Conservation (phyloP, 2,329 filamentous ascomycete species). For the Venturia nashicola region DNA sequence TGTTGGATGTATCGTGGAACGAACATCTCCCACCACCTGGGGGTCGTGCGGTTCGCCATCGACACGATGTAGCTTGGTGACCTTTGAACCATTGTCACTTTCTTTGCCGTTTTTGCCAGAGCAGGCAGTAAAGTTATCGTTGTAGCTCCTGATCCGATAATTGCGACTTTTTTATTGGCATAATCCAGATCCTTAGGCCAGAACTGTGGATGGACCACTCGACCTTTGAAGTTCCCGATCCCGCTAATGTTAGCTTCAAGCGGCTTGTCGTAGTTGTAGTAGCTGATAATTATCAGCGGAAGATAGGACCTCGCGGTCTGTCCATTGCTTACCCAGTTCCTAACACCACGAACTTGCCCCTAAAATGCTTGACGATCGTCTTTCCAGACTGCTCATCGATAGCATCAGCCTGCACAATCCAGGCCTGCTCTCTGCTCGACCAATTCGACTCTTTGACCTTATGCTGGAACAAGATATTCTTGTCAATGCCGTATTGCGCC, state of each 20-base stretch:
- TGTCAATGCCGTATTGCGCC: slow-evolving; percentile 31
- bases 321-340: slow-evolving; percentile 38
- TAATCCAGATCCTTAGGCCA: slow-evolving; percentile 62
- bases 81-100: slow-evolving; percentile 70
- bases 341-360: slow-evolving; percentile 41
- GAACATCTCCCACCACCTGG: not conserved
- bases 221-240: slow-evolving; percentile 51
- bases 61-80: slow-evolving; percentile 59
- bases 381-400: slow-evolving; percentile 20
- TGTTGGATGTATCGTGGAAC: slow-evolving; percentile 18
- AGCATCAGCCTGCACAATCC: slow-evolving; percentile 27
- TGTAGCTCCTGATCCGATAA: slow-evolving; percentile 73
- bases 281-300: slow-evolving; percentile 21
- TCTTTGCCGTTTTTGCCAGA: slow-evolving; percentile 50
- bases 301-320: not conserved
- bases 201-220: slow-evolving; percentile 58
- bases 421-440: slow-evolving; percentile 36
- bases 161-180: slow-evolving; percentile 52
- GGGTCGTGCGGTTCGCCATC: slow-evolving; percentile 22
- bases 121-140: slow-evolving; percentile 65
- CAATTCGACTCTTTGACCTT: slow-evolving; percentile 30
- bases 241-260: slow-evolving; percentile 52
- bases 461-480: slow-evolving; percentile 32
- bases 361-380: slow-evolving; percentile 20
- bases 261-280: slow-evolving; percentile 60